These are phyloP conservation scores for Blastobotrys americana DNA, from an alignment of 805 yeast species.

Conservation along the genomic window DNA sequence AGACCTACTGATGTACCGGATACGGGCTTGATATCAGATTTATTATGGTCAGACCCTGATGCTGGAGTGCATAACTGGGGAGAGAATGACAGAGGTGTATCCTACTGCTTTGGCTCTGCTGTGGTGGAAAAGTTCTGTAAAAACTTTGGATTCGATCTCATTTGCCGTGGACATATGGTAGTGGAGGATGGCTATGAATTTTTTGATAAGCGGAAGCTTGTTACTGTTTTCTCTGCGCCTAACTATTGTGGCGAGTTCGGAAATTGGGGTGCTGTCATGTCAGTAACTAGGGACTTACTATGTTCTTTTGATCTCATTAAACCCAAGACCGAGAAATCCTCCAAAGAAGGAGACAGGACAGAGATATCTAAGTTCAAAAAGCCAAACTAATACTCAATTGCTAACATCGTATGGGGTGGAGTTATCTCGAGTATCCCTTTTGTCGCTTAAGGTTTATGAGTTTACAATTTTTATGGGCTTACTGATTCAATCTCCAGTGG, in stretches of 20 bases:
- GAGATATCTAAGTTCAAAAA: no score
- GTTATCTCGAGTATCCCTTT: no score
- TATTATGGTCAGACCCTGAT: slow-evolving; percentile 76
- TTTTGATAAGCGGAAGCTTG: slow-evolving; percentile 58
- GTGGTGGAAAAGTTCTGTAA: slow-evolving; percentile 64
- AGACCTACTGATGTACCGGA: slow-evolving; percentile 79
- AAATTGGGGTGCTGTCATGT: slow-evolving; percentile 96
- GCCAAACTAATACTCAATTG: no score
- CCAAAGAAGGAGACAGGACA: no score
- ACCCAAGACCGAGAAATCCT: slow-evolving; percentile 41
- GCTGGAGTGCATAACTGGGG: slow-evolving; percentile 71
- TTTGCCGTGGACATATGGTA: slow-evolving; percentile 77
- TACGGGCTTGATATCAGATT: slow-evolving; percentile 60
- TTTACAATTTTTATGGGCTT: no score
- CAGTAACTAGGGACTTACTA: slow-evolving; percentile 78
- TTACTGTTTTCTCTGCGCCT: slow-evolving; percentile 63
- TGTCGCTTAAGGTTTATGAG: no score
- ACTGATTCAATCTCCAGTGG: no score
- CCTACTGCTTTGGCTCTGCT: slow-evolving; percentile 63
- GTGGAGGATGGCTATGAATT: slow-evolving; percentile 70
- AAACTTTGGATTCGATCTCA: slow-evolving; percentile 66
- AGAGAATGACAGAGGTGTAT: slow-evolving; percentile 72
- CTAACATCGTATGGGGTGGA: no score
- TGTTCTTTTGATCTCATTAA: slow-evolving; percentile 87
- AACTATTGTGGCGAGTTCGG: slow-evolving; percentile 69